These are phyloP conservation scores for Annulohypoxylon stygium DNA, from an alignment of 495 filamentous ascomycete species.

Conservation along the genomic window DNA sequence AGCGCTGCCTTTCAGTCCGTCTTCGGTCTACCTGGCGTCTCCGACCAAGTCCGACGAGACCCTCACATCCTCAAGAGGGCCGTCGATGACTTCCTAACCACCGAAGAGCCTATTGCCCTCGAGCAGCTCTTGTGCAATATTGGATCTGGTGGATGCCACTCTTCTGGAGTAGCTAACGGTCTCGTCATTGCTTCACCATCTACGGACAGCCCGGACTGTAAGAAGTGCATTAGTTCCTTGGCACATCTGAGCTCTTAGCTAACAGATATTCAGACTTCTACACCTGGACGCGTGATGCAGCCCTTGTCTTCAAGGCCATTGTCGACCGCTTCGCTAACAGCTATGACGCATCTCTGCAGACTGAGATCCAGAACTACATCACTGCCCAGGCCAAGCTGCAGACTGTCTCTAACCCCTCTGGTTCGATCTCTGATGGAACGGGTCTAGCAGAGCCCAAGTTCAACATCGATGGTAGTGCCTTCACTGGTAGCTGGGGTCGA, in stretches of 20 bases:
- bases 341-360: slow-evolving; percentile 64
- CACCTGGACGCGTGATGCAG: slow-evolving; percentile 81
- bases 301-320: slow-evolving; percentile 71
- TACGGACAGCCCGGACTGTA: slow-evolving; percentile 71
- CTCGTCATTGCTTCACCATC: slow-evolving; percentile 74
- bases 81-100: slow-evolving; percentile 68
- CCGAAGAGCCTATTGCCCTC: slow-evolving; percentile 66
- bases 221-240: slow-evolving; percentile 42
- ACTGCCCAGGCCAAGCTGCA: slow-evolving; percentile 71
- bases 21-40: slow-evolving; percentile 56
- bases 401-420: slow-evolving; percentile 71
- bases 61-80: slow-evolving; percentile 58
- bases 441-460: slow-evolving; percentile 74
- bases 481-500: slow-evolving; percentile 75
- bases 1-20: slow-evolving; percentile 62
- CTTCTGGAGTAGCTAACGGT: slow-evolving; percentile 62
- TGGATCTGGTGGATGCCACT: slow-evolving; percentile 65
- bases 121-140: slow-evolving; percentile 71
- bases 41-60: slow-evolving; percentile 52
- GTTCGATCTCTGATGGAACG: slow-evolving; percentile 61
- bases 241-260: slow-evolving; percentile 9
- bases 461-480: slow-evolving; percentile 69
- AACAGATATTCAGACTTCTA: slow-evolving; percentile 62
- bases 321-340: slow-evolving; percentile 70
- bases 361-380: slow-evolving; percentile 70